Conservation (phyloP, 2,329 filamentous ascomycete genomes). For the Conoideocrella luteorostrata region DNA sequence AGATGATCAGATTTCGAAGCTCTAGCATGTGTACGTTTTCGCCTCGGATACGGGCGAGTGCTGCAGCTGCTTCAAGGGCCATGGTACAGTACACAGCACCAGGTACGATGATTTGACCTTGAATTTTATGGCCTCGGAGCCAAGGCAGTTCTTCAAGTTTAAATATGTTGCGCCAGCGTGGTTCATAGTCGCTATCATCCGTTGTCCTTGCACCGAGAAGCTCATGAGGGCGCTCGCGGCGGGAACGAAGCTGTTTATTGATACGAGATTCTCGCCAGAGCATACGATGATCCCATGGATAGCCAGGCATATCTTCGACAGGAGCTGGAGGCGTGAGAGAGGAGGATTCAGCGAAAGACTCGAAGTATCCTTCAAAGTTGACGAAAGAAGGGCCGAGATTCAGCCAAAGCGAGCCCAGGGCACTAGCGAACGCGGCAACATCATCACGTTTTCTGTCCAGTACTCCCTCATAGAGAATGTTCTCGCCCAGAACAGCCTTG, state of each 20-base stretch:
- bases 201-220: not conserved
- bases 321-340: too few relatives aligned
- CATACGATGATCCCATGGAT: not conserved
- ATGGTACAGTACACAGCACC: slow-evolving; percentile 26
- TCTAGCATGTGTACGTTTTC: too few relatives aligned
- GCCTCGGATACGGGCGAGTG: too few relatives aligned
- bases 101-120: slow-evolving; percentile 25
- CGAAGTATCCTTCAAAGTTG: not conserved
- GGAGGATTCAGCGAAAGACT: not conserved
- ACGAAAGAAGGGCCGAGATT: not conserved
- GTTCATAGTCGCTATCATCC: not conserved
- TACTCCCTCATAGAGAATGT: not conserved
- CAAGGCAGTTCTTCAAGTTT: slow-evolving; percentile 21
- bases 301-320: not conserved
- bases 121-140: slow-evolving; percentile 22
- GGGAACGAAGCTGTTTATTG: not conserved
- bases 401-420: not conserved
- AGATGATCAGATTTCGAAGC: too few relatives aligned
- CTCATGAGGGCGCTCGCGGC: not conserved
- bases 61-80: not conserved
- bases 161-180: slow-evolving; percentile 17
- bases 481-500: not conserved
- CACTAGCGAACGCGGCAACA: not conserved
- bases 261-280: not conserved
- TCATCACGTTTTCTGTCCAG: not conserved